Base-by-base conservation (phyloP, 495 filamentous ascomycete genomes). In the Aspergillus conjunctus region DNA sequence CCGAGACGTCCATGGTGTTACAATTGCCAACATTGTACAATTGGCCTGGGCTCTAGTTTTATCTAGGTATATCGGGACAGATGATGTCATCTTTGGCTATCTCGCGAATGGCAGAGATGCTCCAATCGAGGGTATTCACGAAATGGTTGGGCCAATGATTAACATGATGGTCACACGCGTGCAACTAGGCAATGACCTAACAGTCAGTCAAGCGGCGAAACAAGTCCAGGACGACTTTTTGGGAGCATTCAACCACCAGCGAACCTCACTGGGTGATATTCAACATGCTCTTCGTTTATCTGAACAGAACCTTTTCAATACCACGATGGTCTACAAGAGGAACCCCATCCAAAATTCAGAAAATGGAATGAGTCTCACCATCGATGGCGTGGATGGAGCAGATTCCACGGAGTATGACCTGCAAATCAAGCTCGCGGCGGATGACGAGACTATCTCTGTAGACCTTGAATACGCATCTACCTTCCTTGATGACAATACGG, bases 71-170 rank as follows among this genome's bases (percentile, higher is more conserved):
- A 33, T 57, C 17, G 60, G 60, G 5, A 44, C 53, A 21, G 22
- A 50, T 9, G 60, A 62, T 26, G 17, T 62, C 10, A 46, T 39
- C 9, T 62, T 62, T 43, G 60, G 60, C 6, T 62, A 62, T 18
- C n/a, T 62, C 4, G 55, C 60, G 0, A 57, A 56, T 30, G 60
- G 60, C 1, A 43, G 60, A 4, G 60, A 62, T 53, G 60, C 60
- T 1, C 60, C 60, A 11, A 62, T 62, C 11, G 54, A 50, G 3
- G 60, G 48, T 9, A 44, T 62, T 6, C 33, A 57, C 12, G 46
- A 57, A 11, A 62, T 62, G 60, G 54, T 32, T 14, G 60, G 60
- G 4, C 60, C 60, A 0, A 56, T 56, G 60, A 62, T 62, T 9
- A 62, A 56, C 30, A 41, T 62, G 5, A 51, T 62, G 53, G 54